Conservation (phyloP, 2,329 filamentous ascomycete species). For the Aspergillus aculeatinus region DNA sequence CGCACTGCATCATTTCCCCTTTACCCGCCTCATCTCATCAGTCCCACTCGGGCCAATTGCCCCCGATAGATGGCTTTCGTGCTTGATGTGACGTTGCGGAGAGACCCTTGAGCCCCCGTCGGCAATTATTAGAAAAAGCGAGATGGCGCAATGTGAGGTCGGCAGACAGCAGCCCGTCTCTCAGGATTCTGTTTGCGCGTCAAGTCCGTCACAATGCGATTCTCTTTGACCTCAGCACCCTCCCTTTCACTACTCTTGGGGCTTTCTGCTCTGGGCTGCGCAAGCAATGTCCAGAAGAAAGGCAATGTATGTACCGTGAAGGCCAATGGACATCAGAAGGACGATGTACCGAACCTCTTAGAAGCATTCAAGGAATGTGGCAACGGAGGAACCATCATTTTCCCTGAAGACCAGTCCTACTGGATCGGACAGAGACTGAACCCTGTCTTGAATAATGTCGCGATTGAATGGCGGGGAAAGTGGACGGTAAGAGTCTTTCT, state of each 20-base stretch:
- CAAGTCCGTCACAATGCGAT: background rate
- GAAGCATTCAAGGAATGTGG: constrained; percentile 43
- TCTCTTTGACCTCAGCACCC: background rate
- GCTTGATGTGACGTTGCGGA: background rate
- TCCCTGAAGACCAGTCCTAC: constrained; percentile 52
- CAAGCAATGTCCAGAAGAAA: constrained; percentile 7
- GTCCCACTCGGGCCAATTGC: background rate
- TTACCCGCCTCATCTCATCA: background rate
- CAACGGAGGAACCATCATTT: constrained; percentile 48
- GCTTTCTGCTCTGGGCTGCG: constrained; percentile 2
- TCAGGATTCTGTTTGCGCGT: background rate
- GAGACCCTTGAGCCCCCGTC: background rate
- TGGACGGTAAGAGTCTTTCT: constrained; percentile 45
- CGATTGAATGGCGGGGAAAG: constrained; percentile 53
- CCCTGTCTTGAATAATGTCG: constrained; percentile 50
- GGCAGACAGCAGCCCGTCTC: background rate
- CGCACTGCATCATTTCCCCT: background rate
- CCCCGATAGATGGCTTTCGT: background rate
- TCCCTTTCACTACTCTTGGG: constrained; percentile 2
- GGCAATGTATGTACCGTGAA: constrained; percentile 41
- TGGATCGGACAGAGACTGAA: constrained; percentile 53
- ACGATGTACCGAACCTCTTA: constrained; percentile 45
- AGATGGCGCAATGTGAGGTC: background rate
- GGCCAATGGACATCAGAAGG: constrained; percentile 37
- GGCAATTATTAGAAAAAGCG: background rate